These are phyloP conservation scores for Thelephora ganbajun DNA, from an alignment of 768 basidiomycete species.

Conservation along the genomic window DNA sequence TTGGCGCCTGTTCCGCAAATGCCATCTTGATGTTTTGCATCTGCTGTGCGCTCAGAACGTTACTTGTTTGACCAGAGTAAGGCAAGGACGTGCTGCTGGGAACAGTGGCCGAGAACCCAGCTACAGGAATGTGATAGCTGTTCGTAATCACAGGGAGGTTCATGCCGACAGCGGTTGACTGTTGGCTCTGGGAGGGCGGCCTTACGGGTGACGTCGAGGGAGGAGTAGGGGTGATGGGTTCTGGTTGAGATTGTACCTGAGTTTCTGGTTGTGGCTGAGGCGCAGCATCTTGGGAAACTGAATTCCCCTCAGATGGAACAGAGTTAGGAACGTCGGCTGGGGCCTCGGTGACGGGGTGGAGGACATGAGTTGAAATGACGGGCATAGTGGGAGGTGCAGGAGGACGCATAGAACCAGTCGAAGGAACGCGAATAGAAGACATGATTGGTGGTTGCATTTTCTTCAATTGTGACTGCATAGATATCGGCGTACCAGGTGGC, in stretches of 20 bases:
- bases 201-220: slow-evolving; percentile 25
- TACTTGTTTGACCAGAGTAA: slow-evolving; percentile 20
- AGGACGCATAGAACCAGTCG: slow-evolving; percentile 41
- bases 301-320: slow-evolving; percentile 10
- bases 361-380: slow-evolving; percentile 13
- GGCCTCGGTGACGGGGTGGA: slow-evolving; percentile 6
- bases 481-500: slow-evolving; percentile 33
- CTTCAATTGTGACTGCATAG: slow-evolving; percentile 47
- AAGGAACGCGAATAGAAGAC: slow-evolving; percentile 49
- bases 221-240: slow-evolving; percentile 2
- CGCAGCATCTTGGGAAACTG: slow-evolving; percentile 4
- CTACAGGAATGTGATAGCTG: slow-evolving; percentile 22
- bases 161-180: slow-evolving; percentile 13
- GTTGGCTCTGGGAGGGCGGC: slow-evolving; percentile 35
- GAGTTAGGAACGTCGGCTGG: neutral
- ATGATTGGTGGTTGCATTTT: slow-evolving; percentile 40
- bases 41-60: slow-evolving; percentile 38
- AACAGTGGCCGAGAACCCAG: slow-evolving; percentile 29
- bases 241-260: slow-evolving; percentile 11
- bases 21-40: slow-evolving; percentile 46
- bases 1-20: slow-evolving; percentile 26
- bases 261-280: slow-evolving; percentile 3
- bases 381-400: slow-evolving; percentile 24
- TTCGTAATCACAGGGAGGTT: slow-evolving; percentile 26
- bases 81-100: slow-evolving; percentile 21